Conservation (phyloP, 176 grass and related monocot genomes). For the Aechmea fasciata region DNA sequence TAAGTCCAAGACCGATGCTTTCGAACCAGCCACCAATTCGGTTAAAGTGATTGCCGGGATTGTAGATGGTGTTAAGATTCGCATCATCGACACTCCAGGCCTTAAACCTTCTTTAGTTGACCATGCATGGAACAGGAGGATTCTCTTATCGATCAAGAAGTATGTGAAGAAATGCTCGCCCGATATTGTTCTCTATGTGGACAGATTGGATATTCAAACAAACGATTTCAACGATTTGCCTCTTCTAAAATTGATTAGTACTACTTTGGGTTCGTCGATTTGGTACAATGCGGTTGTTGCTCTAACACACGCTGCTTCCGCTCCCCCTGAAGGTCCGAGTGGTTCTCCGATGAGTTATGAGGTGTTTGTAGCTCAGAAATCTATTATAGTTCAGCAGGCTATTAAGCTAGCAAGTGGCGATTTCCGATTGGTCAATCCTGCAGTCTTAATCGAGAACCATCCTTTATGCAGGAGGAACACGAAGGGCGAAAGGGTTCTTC, state of each 20-base stretch:
- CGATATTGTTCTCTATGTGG: slow-evolving; percentile 88
- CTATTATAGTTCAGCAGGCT: slow-evolving; percentile 77
- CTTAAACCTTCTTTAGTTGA: slow-evolving; percentile 67
- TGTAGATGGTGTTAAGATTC: slow-evolving; percentile 80
- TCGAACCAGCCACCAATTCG: slow-evolving; percentile 28
- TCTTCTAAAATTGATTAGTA: slow-evolving; percentile 71
- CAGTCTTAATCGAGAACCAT: slow-evolving; percentile 92
- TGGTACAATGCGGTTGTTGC: slow-evolving; percentile 89
- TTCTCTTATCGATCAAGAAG: slow-evolving; percentile 61
- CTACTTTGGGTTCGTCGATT: slow-evolving; percentile 72
- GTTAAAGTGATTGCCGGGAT: slow-evolving; percentile 47
- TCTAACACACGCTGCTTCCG: slow-evolving; percentile 85
- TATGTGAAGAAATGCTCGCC: slow-evolving; percentile 82
- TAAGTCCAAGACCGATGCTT: slow-evolving; percentile 27
- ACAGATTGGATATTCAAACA: slow-evolving; percentile 63
- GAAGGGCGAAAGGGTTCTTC: slow-evolving; percentile 64
- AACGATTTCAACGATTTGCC: slow-evolving; percentile 79
- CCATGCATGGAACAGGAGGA: slow-evolving; percentile 69
- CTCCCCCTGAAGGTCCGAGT: slow-evolving; percentile 76
- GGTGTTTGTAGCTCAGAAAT: slow-evolving; percentile 73
- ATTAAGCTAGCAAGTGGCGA: slow-evolving; percentile 73
- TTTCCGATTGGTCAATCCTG: slow-evolving; percentile 85
- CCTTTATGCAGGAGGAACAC: slow-evolving; percentile 67
- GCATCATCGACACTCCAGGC: slow-evolving; percentile 77
- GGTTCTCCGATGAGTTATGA: slow-evolving; percentile 81